These are phyloP conservation scores for Podospora tetraspora DNA, from an alignment of 495 filamentous ascomycete genomes.

Conservation along the genomic window DNA sequence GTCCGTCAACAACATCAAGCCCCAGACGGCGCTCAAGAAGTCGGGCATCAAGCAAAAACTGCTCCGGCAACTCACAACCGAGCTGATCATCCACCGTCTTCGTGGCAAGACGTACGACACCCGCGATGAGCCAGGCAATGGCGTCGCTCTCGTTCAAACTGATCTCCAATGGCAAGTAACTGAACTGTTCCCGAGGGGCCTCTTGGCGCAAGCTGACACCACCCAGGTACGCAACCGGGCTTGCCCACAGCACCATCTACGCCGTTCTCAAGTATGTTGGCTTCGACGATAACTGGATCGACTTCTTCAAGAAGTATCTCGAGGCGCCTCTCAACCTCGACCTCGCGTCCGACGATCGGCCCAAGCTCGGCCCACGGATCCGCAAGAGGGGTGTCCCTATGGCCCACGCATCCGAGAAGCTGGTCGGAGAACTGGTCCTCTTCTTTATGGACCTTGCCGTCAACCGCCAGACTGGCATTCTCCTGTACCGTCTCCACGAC, in stretches of 20 bases:
- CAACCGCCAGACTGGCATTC: slow-evolving; percentile 52
- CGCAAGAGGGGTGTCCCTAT: slow-evolving; percentile 58
- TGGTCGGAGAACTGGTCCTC: slow-evolving; percentile 57
- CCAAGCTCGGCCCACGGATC: slow-evolving; percentile 28
- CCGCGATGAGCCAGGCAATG: slow-evolving; percentile 30
- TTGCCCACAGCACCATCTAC: slow-evolving; percentile 56
- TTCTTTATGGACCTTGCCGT: slow-evolving; percentile 65
- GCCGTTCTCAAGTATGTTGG: slow-evolving; percentile 57
- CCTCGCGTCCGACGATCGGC: slow-evolving; percentile 43
- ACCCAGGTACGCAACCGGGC: slow-evolving; percentile 43
- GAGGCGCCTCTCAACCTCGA: slow-evolving; percentile 55
- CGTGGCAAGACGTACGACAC: slow-evolving; percentile 24
- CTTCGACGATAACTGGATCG: slow-evolving; percentile 52
- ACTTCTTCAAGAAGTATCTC: slow-evolving; percentile 59
- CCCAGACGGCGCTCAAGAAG: slow-evolving; percentile 13
- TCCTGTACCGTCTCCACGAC: slow-evolving; percentile 62
- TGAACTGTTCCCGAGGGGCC: background rate
- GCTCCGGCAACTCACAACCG: slow-evolving; percentile 54
- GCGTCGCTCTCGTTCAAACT: slow-evolving; percentile 58
- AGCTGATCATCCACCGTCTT: slow-evolving; percentile 52
- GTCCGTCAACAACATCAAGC: background rate
- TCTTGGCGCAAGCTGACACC: background rate
- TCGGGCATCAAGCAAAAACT: slow-evolving; percentile 52
- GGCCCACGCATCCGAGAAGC: slow-evolving; percentile 55
- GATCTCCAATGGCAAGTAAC: slow-evolving; percentile 54